Base-by-base conservation (phyloP, 176 grass and related monocot genomes). In the Eleusine coracana region DNA sequence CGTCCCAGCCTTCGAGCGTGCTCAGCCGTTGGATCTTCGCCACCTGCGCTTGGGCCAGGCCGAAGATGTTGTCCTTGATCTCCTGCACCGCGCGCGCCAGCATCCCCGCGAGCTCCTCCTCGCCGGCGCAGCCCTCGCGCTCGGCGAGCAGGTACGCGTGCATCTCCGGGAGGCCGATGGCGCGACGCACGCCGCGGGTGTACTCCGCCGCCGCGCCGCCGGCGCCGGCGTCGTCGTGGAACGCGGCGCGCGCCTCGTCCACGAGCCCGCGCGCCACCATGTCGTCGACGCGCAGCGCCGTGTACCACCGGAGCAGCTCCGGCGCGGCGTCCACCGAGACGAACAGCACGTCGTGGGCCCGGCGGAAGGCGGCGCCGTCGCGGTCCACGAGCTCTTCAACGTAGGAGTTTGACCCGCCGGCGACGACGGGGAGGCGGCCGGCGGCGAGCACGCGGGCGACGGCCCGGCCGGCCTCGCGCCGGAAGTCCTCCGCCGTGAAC, bases 141-240 rank as follows among this genome's bases (percentile, higher is more conserved):
- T 85, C 41, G 6, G 86, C 76, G 6, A 46, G 68, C 10, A 91
- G 81, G 84, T 90, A 97, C 0, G 77, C 79, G 65, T 94, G 88
- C 82, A 97, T 72, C 74, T 97, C 88, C 40, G 90, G 86, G 29
- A 97, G 70, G 9, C 95, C 86, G 38, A 97, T 97, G 41, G 92
- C 89, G 8, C 83, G 82, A 3, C 77, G 83, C 15, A 97, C n/a
- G 2, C 92, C 94, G 6, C 58, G 80, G 16, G 70, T 71, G 86
- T 97, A 97, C 44, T 70, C 78, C 0, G 46, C 44, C 44, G 44
- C 44, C 44, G 8, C 44, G 1, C 11, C 41, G 23, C 0, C 50
- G 11, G 0, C 60, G 58, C 61, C 80, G 15, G 21, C 71, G 0
- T 21, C 74, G 10, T 1, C 58, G 42, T 82, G 50, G 59, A 94